These are phyloP conservation scores for Saksenaea vasiformis DNA, from an alignment of 371 early-diverging fungal genomes.

Conservation along the genomic window DNA sequence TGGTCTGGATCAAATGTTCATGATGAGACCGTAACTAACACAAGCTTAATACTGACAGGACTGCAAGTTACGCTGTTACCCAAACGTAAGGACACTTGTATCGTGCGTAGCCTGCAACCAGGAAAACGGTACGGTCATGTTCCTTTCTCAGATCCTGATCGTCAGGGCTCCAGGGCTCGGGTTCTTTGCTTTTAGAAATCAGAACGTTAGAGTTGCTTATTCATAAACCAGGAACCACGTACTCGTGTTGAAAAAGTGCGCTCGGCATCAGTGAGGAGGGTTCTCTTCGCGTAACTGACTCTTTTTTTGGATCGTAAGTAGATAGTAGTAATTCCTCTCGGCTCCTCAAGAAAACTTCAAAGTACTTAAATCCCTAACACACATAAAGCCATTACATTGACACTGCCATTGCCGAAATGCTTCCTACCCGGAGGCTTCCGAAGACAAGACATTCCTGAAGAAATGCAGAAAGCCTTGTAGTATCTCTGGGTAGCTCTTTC, in stretches of 20 bases:
- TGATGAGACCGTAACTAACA: constrained; percentile 63
- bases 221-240: not conserved
- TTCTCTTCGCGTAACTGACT: not conserved
- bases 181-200: constrained; percentile 14
- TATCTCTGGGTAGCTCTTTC: constrained; percentile 10
- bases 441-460: constrained; percentile 59
- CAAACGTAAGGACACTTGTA: constrained; percentile 85
- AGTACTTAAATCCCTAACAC: constrained; percentile 73
- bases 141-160: constrained; percentile 56
- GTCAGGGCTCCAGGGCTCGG: constrained; percentile 46
- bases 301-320: constrained; percentile 21
- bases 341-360: constrained; percentile 73
- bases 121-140: constrained; percentile 58
- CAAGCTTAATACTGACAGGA: not conserved
- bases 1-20: constrained; percentile 44
- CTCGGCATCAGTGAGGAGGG: constrained; percentile 16
- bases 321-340: constrained; percentile 74
- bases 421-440: constrained; percentile 19
- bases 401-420: not conserved
- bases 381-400: too few species aligned
- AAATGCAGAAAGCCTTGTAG: constrained; percentile 49
- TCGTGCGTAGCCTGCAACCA: constrained; percentile 76
- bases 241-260: not conserved
- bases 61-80: constrained; percentile 36
- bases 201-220: constrained; percentile 5